phyloP scores from a whole-genome alignment of 306 rosid species.

The Cucurbita moschata region DNA sequence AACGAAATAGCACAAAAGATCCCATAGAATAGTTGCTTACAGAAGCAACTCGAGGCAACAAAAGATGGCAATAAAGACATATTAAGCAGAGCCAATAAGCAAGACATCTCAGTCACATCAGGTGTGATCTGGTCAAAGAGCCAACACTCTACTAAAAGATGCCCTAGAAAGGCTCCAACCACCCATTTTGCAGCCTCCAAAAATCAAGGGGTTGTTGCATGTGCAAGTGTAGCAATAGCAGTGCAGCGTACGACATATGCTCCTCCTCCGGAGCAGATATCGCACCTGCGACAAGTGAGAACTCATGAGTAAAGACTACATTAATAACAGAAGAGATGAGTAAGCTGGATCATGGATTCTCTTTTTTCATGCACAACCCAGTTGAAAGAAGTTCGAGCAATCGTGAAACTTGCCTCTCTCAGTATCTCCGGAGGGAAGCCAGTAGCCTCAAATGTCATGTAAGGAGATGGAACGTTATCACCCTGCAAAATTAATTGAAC shows the following conservation, averaged over 20 bases:
- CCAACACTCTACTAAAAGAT: constrained; percentile 89
- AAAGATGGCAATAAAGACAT: constrained; percentile 88
- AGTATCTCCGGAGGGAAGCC: constrained; percentile 92
- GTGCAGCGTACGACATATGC: constrained; percentile 99
- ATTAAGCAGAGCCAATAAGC: constrained; percentile 81
- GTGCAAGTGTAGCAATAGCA: constrained; percentile 90
- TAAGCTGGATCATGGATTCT: background rate
- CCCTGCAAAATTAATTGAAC: constrained; percentile 42
- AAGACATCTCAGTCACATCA: constrained; percentile 90
- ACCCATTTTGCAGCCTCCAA: constrained; percentile 98
- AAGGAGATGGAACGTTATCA: constrained; percentile 88
- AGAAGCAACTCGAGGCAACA: constrained; percentile 96
- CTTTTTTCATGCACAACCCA: background rate
- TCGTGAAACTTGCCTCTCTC: constrained; percentile 67
- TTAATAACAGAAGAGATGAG: constrained; percentile 14
- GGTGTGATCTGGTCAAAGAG: constrained; percentile 91
- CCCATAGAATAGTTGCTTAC: constrained; percentile 98
- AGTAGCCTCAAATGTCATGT: constrained; percentile 75
- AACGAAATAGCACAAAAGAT: constrained; percentile 15
- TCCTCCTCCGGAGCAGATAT: constrained; percentile 99
- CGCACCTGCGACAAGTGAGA: constrained; percentile 99
- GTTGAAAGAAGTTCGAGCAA: background rate
- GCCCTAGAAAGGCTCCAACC: constrained; percentile 97
- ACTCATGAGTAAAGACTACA: constrained; percentile 47
- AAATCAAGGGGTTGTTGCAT: constrained; percentile 91